These are phyloP conservation scores for Corchorus olitorius DNA, from an alignment of 345 rosid genomes.

Conservation along the genomic window DNA sequence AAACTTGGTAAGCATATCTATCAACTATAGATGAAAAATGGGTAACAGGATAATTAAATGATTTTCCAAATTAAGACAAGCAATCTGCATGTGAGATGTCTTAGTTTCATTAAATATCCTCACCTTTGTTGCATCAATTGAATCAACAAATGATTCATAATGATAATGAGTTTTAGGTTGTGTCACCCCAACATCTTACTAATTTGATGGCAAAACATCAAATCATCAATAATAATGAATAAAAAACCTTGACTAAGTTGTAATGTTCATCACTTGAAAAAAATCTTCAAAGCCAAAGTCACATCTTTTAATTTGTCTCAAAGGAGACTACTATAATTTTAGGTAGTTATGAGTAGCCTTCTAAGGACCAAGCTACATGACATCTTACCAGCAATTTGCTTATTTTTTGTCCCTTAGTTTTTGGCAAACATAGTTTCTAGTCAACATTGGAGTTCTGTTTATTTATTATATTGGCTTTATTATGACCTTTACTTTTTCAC, in stretches of 20 bases:
- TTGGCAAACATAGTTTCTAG: slow-evolving; percentile 4
- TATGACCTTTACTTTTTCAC: neutral
- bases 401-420: neutral
- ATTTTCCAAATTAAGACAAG: neutral
- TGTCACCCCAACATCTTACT: slow-evolving; percentile 11
- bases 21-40: neutral
- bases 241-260: neutral
- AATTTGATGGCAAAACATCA: slow-evolving; percentile 7
- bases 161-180: neutral
- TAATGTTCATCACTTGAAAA: neutral
- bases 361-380: neutral
- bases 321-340: neutral
- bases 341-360: slow-evolving; percentile 2
- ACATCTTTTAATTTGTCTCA: neutral
- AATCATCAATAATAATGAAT: neutral
- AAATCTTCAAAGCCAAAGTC: neutral
- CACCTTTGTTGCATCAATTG: neutral
- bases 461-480: neutral
- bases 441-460: neutral
- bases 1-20: no score
- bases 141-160: neutral
- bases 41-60: neutral
- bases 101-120: neutral
- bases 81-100: slow-evolving; percentile 7
- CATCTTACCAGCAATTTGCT: neutral